phyloP scores from a whole-genome alignment of 345 rosid genomes.

The Punica granatum region DNA sequence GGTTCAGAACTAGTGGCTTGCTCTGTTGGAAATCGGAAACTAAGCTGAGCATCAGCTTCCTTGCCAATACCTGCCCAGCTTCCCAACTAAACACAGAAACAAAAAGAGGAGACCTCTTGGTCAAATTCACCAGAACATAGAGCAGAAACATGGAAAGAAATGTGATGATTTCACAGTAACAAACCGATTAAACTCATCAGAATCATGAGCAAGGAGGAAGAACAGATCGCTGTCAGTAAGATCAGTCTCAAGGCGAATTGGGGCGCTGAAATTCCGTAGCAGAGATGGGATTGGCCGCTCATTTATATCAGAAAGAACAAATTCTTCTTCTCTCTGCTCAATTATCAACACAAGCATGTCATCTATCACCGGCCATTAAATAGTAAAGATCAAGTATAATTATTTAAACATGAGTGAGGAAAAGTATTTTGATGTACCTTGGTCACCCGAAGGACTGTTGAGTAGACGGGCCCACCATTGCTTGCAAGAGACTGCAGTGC shows the following conservation, averaged over 20 bases:
- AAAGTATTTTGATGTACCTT: slow-evolving; percentile 32
- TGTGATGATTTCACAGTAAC: slow-evolving; percentile 21
- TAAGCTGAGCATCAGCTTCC: slow-evolving; percentile 85
- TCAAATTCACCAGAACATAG: slow-evolving; percentile 5
- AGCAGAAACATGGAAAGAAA: background rate
- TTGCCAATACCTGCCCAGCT: slow-evolving; percentile 88
- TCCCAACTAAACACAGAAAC: slow-evolving; percentile 65
- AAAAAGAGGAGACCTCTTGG: slow-evolving; percentile 3
- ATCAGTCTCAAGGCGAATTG: slow-evolving; percentile 83
- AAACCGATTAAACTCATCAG: slow-evolving; percentile 94
- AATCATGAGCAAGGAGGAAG: slow-evolving; percentile 94
- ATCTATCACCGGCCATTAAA: background rate
- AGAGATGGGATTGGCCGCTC: slow-evolving; percentile 88
- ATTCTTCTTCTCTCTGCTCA: slow-evolving; percentile 89
- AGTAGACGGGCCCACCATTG: slow-evolving; percentile 34
- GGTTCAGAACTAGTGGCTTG: slow-evolving; percentile 58
- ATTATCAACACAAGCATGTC: background rate
- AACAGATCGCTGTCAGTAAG: slow-evolving; percentile 64
- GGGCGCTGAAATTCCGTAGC: slow-evolving; percentile 87
- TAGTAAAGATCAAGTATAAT: background rate
- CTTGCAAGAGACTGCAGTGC: slow-evolving; percentile 37
- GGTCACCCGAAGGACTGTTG: slow-evolving; percentile 74
- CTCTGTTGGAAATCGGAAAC: slow-evolving; percentile 77
- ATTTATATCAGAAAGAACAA: slow-evolving; percentile 61
- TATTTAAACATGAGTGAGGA: background rate